Evolutionary conservation across 1,284 basidiomycete species (phyloP).

Genomic region (Phaffia rhodozyma): DNA sequence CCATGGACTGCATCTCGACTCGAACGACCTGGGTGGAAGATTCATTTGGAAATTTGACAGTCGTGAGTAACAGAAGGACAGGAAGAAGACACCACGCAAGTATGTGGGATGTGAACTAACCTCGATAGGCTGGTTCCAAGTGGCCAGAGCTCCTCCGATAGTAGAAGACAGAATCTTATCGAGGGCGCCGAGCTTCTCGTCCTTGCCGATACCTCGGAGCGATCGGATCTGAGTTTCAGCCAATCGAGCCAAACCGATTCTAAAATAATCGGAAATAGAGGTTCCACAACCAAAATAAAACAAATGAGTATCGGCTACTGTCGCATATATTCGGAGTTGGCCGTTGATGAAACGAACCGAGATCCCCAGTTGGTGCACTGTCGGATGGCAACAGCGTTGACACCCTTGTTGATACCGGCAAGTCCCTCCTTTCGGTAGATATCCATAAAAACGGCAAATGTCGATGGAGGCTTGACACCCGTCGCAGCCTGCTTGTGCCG

Average conservation of each 20-base stretch:
- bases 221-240: slow-evolving; percentile 73
- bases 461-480: slow-evolving; percentile 82
- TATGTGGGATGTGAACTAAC: slow-evolving; percentile 37
- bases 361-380: slow-evolving; percentile 99
- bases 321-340: too few species aligned
- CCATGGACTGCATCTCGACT: slow-evolving; percentile 94
- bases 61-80: not conserved
- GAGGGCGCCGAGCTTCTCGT: slow-evolving; percentile 57
- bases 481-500: slow-evolving; percentile 86
- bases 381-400: slow-evolving; percentile 92
- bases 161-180: slow-evolving; percentile 88
- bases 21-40: slow-evolving; percentile 26
- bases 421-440: slow-evolving; percentile 91
- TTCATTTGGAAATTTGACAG: not conserved
- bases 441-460: slow-evolving; percentile 86
- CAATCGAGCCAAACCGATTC: slow-evolving; percentile 92
- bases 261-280: slow-evolving; percentile 27
- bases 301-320: too few species aligned
- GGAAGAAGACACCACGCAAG: slow-evolving; percentile 15
- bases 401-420: slow-evolving; percentile 97
- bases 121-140: slow-evolving; percentile 99
- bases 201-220: slow-evolving; percentile 53
- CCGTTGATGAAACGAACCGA: slow-evolving; percentile 42
- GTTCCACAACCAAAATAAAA: not conserved
- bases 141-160: slow-evolving; percentile 85